Percentiles rank a stretch among this genome's conserved stretches.
Conservation (phyloP, 1,284 basidiomycete genomes). For the Cryptococcus sp. region DNA sequence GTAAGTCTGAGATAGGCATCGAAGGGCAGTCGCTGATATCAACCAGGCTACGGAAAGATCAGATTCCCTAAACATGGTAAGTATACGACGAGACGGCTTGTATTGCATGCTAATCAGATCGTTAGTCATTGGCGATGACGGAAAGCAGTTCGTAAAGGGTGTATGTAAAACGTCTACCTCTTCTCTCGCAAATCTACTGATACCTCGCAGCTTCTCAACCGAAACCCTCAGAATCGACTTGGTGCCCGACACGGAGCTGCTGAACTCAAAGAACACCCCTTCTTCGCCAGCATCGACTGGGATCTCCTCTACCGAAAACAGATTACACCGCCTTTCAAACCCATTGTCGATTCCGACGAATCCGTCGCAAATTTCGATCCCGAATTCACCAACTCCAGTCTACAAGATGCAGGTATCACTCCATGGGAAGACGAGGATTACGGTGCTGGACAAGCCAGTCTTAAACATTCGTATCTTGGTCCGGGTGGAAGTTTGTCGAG, state of each 20-base stretch:
- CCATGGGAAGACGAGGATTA: constrained; percentile 56
- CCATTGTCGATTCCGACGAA: constrained; percentile 96
- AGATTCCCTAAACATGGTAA: constrained; percentile 80
- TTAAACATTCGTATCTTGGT: constrained; percentile 43
- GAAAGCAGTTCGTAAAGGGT: constrained; percentile 99
- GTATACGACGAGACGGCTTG: not conserved
- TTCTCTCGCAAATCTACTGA: not conserved
- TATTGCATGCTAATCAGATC: too few relatives aligned
- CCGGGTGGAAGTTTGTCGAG: constrained; percentile 41
- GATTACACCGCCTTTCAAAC: constrained; percentile 96
- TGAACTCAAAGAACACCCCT: constrained; percentile 93
- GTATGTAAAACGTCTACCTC: constrained; percentile 54
- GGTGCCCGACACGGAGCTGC: constrained; percentile 85
- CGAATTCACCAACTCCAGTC: constrained; percentile 70
- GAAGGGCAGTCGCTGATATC: constrained; percentile 16
- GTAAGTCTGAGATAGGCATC: constrained; percentile 58
- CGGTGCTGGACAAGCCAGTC: constrained; percentile 5
- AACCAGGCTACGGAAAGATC: constrained; percentile 71
- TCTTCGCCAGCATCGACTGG: constrained; percentile 93
- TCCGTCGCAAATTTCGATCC: constrained; percentile 97
- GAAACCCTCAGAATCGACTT: constrained; percentile 94
- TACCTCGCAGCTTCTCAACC: constrained; percentile 76
- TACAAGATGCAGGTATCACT: constrained; percentile 53
- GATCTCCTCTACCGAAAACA: constrained; percentile 78
- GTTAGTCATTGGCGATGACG: constrained; percentile 87